These are phyloP conservation scores for Coemansia umbellata DNA, from an alignment of 192 early-diverging fungal genomes.

Conservation along the genomic window DNA sequence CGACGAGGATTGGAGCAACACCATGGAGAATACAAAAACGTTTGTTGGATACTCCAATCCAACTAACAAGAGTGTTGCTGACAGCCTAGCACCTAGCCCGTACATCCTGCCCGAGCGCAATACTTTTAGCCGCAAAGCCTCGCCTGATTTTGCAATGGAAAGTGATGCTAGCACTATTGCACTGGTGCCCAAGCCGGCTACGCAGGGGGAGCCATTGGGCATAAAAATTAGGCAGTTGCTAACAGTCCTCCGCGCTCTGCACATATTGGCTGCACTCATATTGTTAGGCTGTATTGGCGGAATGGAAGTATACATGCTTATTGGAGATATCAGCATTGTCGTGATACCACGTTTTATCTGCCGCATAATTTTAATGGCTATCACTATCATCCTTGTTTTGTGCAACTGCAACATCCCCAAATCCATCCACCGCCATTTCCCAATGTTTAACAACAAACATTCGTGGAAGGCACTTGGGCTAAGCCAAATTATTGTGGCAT, in stretches of 20 bases:
- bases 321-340: constrained; percentile 8
- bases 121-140: not conserved
- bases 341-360: constrained; percentile 35
- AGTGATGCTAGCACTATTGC: not conserved
- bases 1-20: constrained; percentile 9
- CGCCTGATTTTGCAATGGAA: not conserved
- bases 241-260: constrained; percentile 11
- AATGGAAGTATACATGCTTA: constrained; percentile 40
- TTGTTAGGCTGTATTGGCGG: constrained; percentile 17
- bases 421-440: constrained; percentile 23
- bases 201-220: constrained; percentile 1
- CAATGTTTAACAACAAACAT: constrained; percentile 28
- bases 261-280: constrained; percentile 6
- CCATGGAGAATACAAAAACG: constrained; percentile 1
- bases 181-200: not conserved
- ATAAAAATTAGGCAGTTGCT: not conserved
- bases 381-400: constrained; percentile 18
- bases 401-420: constrained; percentile 24
- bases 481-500: constrained; percentile 27
- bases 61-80: not conserved
- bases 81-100: not conserved
- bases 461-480: constrained; percentile 34
- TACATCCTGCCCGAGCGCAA: constrained; percentile 13
- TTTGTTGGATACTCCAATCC: constrained; percentile 2
- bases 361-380: constrained; percentile 22